These are phyloP conservation scores for Alloteropsis semialata DNA, from an alignment of 176 grass and related monocot species.

Conservation along the genomic window DNA sequence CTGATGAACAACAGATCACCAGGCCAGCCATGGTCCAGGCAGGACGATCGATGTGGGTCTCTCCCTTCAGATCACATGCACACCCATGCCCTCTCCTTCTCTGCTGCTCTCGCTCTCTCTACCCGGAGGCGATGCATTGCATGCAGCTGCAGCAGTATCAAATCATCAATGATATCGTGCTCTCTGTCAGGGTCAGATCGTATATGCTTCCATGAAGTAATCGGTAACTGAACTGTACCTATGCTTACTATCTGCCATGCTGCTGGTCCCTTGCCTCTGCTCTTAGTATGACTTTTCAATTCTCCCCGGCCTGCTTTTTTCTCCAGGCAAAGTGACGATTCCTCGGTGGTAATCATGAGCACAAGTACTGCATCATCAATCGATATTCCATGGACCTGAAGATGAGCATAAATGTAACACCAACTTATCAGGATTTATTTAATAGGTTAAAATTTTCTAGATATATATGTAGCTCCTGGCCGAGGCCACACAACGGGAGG, in stretches of 20 bases:
- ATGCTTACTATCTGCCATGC: not conserved
- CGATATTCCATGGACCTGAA: not conserved
- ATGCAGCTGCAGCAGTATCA: not conserved
- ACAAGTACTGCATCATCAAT: not conserved
- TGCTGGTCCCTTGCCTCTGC: not conserved
- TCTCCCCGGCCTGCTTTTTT: not conserved
- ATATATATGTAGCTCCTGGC: not conserved
- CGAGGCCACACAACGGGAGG: not conserved
- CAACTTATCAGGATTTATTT: not conserved
- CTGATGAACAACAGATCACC: not conserved
- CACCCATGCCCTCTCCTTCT: no score
- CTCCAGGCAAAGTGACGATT: conserved; percentile 1
- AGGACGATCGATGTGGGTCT: not conserved
- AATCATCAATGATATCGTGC: not conserved
- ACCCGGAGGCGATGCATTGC: not conserved
- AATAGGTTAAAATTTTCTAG: not conserved
- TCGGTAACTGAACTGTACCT: conserved; percentile 18
- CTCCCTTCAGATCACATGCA: conserved; percentile 1
- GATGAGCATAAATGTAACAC: not conserved
- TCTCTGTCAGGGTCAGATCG: not conserved
- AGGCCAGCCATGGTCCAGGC: not conserved
- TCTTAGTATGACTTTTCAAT: conserved; percentile 7
- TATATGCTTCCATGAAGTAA: conserved; percentile 17
- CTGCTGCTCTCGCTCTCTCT: not conserved
- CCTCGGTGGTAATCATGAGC: not conserved